These are phyloP conservation scores for Vanrija pseudolonga DNA, from an alignment of 1,284 basidiomycete genomes.

Conservation along the genomic window DNA sequence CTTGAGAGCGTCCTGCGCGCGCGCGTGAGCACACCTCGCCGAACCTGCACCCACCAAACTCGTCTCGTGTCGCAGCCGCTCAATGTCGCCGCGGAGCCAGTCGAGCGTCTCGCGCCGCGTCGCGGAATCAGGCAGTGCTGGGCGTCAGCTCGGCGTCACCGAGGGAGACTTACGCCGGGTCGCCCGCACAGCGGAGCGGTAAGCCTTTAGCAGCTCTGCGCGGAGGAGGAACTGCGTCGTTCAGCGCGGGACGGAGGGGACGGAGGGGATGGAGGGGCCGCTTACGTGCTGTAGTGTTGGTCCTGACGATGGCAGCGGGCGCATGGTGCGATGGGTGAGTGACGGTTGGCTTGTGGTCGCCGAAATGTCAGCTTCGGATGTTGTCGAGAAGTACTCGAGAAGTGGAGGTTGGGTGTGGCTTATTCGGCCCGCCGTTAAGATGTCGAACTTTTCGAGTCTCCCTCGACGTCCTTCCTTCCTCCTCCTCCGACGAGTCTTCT, in stretches of 20 bases:
- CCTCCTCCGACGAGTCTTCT: too few species aligned
- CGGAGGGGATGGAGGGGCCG: not conserved
- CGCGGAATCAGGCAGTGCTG: constrained; percentile 43
- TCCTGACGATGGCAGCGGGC: not conserved
- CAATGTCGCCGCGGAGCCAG: constrained; percentile 43
- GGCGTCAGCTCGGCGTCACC: not conserved
- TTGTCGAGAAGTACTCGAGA: too few species aligned
- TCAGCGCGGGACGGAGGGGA: too few species aligned
- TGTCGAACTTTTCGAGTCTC: too few species aligned
- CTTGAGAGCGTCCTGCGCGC: constrained; percentile 15
- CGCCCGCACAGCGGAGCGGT: constrained; percentile 43
- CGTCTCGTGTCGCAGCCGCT: constrained; percentile 30
- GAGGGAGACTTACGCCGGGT: constrained; percentile 39
- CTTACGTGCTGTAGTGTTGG: constrained; percentile 39
- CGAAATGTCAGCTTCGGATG: not conserved
- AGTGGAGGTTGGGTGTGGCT: too few species aligned
- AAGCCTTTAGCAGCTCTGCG: constrained; percentile 40
- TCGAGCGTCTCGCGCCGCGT: constrained; percentile 47
- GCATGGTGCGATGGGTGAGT: not conserved
- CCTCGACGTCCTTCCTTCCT: too few species aligned
- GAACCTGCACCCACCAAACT: constrained; percentile 35
- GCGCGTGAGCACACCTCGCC: not conserved
- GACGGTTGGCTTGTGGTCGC: not conserved
- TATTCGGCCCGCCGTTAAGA: too few species aligned
- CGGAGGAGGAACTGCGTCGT: constrained; percentile 42